A percentile compares a stretch with the other conserved stretches of the same genome.
Conservation (phyloP, 495 filamentous ascomycete species). For the Chaetomium cochliodes region DNA sequence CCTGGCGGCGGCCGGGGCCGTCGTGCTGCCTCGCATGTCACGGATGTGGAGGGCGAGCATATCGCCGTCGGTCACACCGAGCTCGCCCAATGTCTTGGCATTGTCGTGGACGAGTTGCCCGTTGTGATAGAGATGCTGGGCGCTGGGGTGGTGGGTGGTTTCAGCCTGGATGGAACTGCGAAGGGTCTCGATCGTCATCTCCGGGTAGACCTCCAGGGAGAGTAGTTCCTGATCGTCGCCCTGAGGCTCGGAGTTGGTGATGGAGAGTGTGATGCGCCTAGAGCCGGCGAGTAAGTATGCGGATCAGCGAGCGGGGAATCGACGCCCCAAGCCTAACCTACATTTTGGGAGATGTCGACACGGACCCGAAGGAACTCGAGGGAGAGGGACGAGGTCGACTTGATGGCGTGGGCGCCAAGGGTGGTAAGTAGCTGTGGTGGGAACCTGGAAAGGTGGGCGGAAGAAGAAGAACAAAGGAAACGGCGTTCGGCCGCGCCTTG, state of each 20-base stretch:
- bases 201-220: slow-evolving; percentile 76
- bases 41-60: slow-evolving; percentile 85
- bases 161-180: slow-evolving; percentile 75
- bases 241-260: slow-evolving; percentile 73
- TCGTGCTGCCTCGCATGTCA: slow-evolving; percentile 48
- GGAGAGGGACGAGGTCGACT: not conserved
- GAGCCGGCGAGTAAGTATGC: not conserved
- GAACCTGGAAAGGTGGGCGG: not conserved
- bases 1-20: slow-evolving; percentile 25
- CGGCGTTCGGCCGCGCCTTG: slow-evolving; percentile 7
- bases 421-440: not conserved
- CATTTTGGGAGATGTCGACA: slow-evolving; percentile 9
- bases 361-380: too few relatives aligned
- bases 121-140: slow-evolving; percentile 84
- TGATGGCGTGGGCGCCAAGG: not conserved
- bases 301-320: not conserved
- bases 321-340: not conserved
- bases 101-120: slow-evolving; percentile 76
- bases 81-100: slow-evolving; percentile 72
- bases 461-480: slow-evolving; percentile 1
- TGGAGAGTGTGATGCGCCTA: slow-evolving; percentile 53
- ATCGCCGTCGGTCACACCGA: slow-evolving; percentile 83
- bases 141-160: slow-evolving; percentile 49
- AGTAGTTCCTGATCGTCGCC: slow-evolving; percentile 72
- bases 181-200: slow-evolving; percentile 81